Base-by-base conservation (phyloP, 164 flowering plant species). In the Nelumbo lutea region DNA sequence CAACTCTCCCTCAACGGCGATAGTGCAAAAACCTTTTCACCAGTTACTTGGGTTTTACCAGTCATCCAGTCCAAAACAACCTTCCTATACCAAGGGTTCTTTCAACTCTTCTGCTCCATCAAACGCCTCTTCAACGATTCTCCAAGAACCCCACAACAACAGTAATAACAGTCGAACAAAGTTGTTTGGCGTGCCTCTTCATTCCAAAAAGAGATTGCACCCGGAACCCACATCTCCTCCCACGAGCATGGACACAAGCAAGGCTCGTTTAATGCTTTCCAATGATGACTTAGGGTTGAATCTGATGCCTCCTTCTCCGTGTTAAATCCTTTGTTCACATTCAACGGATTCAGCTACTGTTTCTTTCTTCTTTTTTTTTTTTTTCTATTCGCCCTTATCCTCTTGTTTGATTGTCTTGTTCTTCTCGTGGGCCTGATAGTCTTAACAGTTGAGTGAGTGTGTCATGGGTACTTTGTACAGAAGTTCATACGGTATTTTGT, bases 111-210 rank as follows among this genome's bases (percentile, higher is more conserved):
- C 83, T 2, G 66, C 48, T 57, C 59, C 89, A 8, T 77, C 81
- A 6, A 59, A 64, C 13, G 55, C 8, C 73, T 82, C 82, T 11
- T 27, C 80, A 14, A 87, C 83, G 2, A 69, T 79, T 67, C 58
- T 79, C 39, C 87, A 82, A 69, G 89, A 86, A 44, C 75, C 72
- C 57, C 64, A 44, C 60, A 72, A 68, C 38, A 67, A 2, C 64
- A 60, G 61, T 45, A 72, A 44, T 47, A 70, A 38, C 42, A 27
- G 38, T 50, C 75, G 74, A 56, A 84, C 88, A 4, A 91, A 88
- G 83, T 81, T 94, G 47, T 94, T 94, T 69, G 98, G 98, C 0
- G 96, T 94, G 52, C 83, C 93, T 8, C 71, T 91, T 42, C 84
- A 75, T 7, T 83, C 95, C 6, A 94, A 90, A 85, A 94, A 94